Evolutionary conservation across 805 yeast species (phyloP).

Genomic region (Yarrowia deformans): DNA sequence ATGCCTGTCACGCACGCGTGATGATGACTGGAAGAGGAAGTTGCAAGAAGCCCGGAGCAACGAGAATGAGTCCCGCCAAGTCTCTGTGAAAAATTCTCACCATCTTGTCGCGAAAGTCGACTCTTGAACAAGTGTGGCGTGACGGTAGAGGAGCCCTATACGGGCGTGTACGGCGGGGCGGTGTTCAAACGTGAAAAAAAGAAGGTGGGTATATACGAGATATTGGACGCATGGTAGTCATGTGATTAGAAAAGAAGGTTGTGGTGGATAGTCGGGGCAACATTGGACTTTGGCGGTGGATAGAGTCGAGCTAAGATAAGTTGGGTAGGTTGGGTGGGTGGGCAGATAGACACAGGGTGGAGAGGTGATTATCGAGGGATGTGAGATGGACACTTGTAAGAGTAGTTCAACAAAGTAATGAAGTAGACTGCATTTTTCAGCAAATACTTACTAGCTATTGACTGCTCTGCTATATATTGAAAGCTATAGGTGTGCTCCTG

Average conservation of each 20-base stretch:
- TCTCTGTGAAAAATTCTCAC: background rate
- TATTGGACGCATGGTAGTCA: background rate
- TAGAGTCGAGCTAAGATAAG: background rate
- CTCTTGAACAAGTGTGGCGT: background rate
- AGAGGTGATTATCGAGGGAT: too few relatives aligned
- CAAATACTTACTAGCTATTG: too few relatives aligned
- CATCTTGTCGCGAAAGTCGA: background rate
- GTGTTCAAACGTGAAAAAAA: conserved; percentile 3
- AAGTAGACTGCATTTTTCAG: background rate
- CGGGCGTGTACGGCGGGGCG: background rate
- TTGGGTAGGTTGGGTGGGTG: background rate
- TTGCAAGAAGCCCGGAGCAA: background rate
- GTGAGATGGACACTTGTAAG: too few relatives aligned
- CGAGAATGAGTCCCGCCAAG: background rate
- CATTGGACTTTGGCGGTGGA: background rate
- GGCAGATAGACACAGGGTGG: background rate
- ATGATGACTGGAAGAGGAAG: background rate
- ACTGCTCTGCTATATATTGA: too few relatives aligned
- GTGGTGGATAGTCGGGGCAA: background rate
- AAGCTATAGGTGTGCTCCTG: background rate
- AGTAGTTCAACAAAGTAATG: too few relatives aligned
- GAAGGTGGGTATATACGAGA: conserved; percentile 4
- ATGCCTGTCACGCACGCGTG: background rate
- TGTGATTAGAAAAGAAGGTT: background rate
- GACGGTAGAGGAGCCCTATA: background rate